phyloP scores from a whole-genome alignment of 2,329 filamentous ascomycete genomes.

The Aspergillus amoenus region DNA sequence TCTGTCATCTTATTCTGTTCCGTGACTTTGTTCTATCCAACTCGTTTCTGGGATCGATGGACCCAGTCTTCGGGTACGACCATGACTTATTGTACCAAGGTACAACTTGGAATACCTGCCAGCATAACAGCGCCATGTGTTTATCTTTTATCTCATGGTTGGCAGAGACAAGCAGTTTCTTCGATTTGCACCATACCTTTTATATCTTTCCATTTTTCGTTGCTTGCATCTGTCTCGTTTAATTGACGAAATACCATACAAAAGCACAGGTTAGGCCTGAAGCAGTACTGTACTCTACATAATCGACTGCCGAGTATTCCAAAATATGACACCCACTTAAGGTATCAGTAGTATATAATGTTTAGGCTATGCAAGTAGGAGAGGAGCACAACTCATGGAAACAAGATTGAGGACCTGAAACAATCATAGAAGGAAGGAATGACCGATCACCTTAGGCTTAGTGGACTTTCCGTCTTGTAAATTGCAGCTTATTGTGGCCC shows the following conservation, averaged over 20 bases:
- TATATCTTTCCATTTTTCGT: not conserved
- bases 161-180: not conserved
- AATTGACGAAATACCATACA: not conserved
- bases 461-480: not conserved
- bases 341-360: not conserved
- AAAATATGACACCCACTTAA: not conserved
- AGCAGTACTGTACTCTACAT: not conserved
- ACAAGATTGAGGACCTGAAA: too few relatives aligned
- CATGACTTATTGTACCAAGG: not conserved
- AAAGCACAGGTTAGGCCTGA: not conserved
- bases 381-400: too few relatives aligned
- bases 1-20: not conserved
- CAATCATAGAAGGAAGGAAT: not conserved
- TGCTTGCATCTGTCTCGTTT: too few relatives aligned
- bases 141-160: not conserved
- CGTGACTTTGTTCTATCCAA: not conserved
- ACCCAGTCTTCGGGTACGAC: not conserved
- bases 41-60: not conserved
- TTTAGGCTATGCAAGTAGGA: too few relatives aligned
- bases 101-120: not conserved
- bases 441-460: not conserved
- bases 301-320: not conserved
- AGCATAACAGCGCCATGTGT: not conserved
- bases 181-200: not conserved
- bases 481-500: not conserved